These are phyloP conservation scores for Cynanchum wilfordii DNA, from an alignment of 257 asterid genomes.

Conservation along the genomic window DNA sequence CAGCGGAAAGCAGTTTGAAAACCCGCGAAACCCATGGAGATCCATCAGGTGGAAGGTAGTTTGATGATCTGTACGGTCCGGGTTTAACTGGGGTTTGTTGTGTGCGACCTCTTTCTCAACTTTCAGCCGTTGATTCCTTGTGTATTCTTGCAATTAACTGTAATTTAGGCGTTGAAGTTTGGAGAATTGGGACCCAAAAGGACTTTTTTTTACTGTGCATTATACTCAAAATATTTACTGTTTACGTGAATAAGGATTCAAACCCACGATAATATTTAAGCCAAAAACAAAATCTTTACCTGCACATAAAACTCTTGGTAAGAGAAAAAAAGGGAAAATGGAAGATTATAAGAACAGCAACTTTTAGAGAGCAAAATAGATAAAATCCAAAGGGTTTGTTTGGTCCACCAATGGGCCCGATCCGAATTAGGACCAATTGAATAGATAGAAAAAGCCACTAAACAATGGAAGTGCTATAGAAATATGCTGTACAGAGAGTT, in stretches of 20 bases:
- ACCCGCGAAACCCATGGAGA: not conserved
- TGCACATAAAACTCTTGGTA: no score
- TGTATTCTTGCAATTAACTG: not conserved
- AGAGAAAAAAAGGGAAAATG: not conserved
- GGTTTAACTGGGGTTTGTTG: not conserved
- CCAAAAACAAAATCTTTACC: no score
- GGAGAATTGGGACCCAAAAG: not conserved
- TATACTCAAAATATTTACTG: no score
- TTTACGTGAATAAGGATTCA: no score
- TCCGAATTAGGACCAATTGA: not conserved
- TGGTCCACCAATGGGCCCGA: not conserved
- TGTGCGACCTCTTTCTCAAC: not conserved
- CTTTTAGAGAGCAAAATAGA: not conserved
- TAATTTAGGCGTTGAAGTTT: not conserved
- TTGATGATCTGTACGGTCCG: not conserved
- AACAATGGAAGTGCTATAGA: not conserved
- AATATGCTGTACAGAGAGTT: not conserved
- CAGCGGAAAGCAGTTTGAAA: conserved; percentile 9
- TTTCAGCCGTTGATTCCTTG: not conserved
- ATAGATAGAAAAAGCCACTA: not conserved
- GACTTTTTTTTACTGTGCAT: not conserved
- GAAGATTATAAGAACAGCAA: not conserved
- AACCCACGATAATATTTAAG: no score
- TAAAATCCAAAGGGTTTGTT: not conserved
- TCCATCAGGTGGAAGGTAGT: not conserved